A percentile compares a stretch with the other conserved stretches of the same genome.
Conservation (phyloP, 495 filamentous ascomycete genomes). For the Letharia columbiana region DNA sequence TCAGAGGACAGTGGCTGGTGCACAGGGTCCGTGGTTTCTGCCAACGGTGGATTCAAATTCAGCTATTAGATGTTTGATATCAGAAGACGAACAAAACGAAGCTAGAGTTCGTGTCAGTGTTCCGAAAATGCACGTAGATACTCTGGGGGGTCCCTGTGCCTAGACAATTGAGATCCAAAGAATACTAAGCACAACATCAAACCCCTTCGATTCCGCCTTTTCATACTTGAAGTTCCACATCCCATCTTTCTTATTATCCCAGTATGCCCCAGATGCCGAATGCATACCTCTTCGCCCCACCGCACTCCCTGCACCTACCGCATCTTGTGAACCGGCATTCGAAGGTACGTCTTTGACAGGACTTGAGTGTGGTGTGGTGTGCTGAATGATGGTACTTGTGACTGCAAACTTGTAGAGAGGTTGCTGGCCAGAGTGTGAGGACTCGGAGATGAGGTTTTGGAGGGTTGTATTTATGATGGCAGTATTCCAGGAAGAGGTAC, state of each 20-base stretch:
- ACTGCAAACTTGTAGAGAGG: slow-evolving; percentile 78
- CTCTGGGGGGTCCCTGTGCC: background rate
- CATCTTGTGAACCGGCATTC: slow-evolving; percentile 3
- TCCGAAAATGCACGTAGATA: background rate
- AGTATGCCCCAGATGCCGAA: slow-evolving; percentile 86
- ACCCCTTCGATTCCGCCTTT: slow-evolving; percentile 67
- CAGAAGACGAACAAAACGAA: background rate
- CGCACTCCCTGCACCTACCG: slow-evolving; percentile 7
- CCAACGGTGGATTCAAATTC: slow-evolving; percentile 77
- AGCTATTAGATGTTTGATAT: slow-evolving; percentile 31
- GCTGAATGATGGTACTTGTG: slow-evolving; percentile 97
- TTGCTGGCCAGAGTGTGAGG: slow-evolving; percentile 37
- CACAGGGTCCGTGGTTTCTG: slow-evolving; percentile 78
- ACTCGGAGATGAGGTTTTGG: slow-evolving; percentile 73
- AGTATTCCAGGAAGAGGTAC: slow-evolving; percentile 77
- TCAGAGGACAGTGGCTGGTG: slow-evolving; percentile 64
- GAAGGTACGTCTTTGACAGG: background rate
- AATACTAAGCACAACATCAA: slow-evolving; percentile 86
- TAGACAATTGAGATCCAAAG: slow-evolving; percentile 66
- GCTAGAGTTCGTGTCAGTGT: background rate
- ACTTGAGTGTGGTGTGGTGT: slow-evolving; percentile 45
- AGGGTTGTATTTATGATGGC: slow-evolving; percentile 87
- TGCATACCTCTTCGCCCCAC: slow-evolving; percentile 72
- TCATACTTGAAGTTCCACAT: slow-evolving; percentile 98
- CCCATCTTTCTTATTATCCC: slow-evolving; percentile 94